A percentile compares a stretch with the other conserved stretches of the same genome.
phyloP scores from a whole-genome alignment of 306 rosid species.

The Trifolium dubium region DNA sequence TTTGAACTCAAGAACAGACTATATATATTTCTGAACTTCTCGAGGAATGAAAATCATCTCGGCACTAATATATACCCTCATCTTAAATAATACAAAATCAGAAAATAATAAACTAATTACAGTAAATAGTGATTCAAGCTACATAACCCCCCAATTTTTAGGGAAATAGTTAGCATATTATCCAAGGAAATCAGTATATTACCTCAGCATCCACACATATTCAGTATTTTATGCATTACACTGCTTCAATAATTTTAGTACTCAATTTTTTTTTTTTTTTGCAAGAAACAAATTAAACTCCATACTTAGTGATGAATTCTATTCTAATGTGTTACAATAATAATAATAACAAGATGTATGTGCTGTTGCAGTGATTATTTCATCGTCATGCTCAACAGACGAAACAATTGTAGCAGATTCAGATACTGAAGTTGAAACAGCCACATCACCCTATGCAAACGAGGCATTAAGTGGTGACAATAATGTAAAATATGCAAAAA shows the following conservation, averaged over 20 bases:
- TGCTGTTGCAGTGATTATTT: constrained; percentile 69
- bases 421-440: constrained; percentile 76
- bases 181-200: constrained; percentile 18
- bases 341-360: constrained; percentile 31
- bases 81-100: neutral
- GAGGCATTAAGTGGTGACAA: constrained; percentile 40
- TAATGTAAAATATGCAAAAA: constrained; percentile 38
- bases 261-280: constrained; percentile 1
- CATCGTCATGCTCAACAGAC: constrained; percentile 90
- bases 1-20: neutral
- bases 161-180: constrained; percentile 12
- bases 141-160: constrained; percentile 3
- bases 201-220: neutral
- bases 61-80: constrained; percentile 12
- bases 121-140: neutral
- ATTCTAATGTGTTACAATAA: neutral
- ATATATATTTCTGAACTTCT: constrained; percentile 12
- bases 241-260: constrained; percentile 29
- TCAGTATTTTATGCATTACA: constrained; percentile 28
- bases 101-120: constrained; percentile 30
- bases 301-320: constrained; percentile 17
- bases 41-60: constrained; percentile 20
- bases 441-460: constrained; percentile 52
- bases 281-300: constrained; percentile 11
- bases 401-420: constrained; percentile 91